Evolutionary conservation across 768 basidiomycete genomes (phyloP).

Genomic region (Phlebiopsis flavidoalba): DNA sequence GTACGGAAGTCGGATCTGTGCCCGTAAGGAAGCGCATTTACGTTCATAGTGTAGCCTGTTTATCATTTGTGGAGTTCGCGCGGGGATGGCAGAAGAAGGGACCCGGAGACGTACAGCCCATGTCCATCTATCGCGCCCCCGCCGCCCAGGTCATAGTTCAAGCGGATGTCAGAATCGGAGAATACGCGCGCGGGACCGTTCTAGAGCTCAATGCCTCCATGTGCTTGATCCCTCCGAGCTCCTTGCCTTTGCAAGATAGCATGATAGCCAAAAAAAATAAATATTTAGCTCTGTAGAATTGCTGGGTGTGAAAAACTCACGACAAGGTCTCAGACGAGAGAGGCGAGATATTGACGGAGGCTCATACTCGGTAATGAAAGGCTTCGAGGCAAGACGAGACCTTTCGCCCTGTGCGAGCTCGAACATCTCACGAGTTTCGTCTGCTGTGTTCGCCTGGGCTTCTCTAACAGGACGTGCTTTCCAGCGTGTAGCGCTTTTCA

Average conservation of each 20-base stretch:
- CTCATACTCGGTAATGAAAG: slow-evolving; percentile 48
- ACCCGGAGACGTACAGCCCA: slow-evolving; percentile 38
- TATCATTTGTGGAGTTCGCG: slow-evolving; percentile 3
- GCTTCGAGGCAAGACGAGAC: slow-evolving; percentile 55
- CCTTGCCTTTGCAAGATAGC: slow-evolving; percentile 49
- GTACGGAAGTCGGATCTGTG: neutral
- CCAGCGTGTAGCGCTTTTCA: slow-evolving; percentile 55
- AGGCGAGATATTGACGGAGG: neutral
- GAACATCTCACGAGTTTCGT: slow-evolving; percentile 49
- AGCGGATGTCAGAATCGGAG: slow-evolving; percentile 40
- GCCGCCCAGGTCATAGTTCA: slow-evolving; percentile 49
- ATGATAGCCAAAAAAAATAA: too few species aligned
- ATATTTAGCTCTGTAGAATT: slow-evolving; percentile 43
- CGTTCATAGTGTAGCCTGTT: slow-evolving; percentile 6
- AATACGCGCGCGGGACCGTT: slow-evolving; percentile 29
- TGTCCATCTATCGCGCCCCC: slow-evolving; percentile 54
- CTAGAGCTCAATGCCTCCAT: slow-evolving; percentile 36
- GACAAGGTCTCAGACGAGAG: neutral
- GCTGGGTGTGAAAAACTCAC: slow-evolving; percentile 61
- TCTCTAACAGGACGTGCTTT: slow-evolving; percentile 63
- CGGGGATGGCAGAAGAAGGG: slow-evolving; percentile 22
- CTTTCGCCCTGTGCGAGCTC: slow-evolving; percentile 40
- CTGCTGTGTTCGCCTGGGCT: slow-evolving; percentile 50
- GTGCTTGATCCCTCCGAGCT: slow-evolving; percentile 47
- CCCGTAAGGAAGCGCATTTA: neutral